Evolutionary conservation across 2,329 filamentous ascomycete species (phyloP), one percentile per base, ranked within the genome.

Genomic region (Sphaerulina musiva): DNA sequence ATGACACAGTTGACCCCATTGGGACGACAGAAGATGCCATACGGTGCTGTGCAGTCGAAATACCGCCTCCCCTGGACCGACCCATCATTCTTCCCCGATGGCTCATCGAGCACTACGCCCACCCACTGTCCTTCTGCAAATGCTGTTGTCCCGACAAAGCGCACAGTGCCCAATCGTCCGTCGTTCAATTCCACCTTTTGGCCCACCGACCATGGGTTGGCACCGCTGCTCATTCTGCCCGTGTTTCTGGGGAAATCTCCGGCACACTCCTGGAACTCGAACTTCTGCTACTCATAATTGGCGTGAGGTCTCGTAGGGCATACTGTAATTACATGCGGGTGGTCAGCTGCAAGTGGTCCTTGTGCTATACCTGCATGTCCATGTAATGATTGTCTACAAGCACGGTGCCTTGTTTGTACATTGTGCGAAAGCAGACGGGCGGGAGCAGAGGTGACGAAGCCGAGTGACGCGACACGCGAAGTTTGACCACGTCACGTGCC

Each of bases 21-120:
- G 31, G 89, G 84, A 59, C 88, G 82, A 52, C 96, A 81, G 66
- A 98, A 97, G 82, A 98, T 93, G 77, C 89, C 82, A 80, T 85
- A 72, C 68, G 79, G 73, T 43, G 76, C 73, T 46, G 77, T 70
- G 63, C 92, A 97, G 47, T 91, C 83, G 64, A 95, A 97, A 69
- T 97, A 97, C 17, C 89, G 79, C 68, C 89, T 81, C 58, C 89
- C 91, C 70, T 92, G 82, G 45, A 97, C 89, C 52, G 87, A 86
- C 60, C 92, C 92, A 78, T 97, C 89, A 65, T 97, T 97, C 76
- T 97, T 97, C 32, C 93, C 92, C 17, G 80, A 82, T 50, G 84
- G 77, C 45, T 89, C 86, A 49, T 89, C 83, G 53, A 97, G 81
- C 75, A 95, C 91, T 56, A 97, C 81, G 60, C 92, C 92, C 55